These are phyloP conservation scores for Graphilbum sp. DNA, from an alignment of 2,329 filamentous ascomycete species.

Conservation along the genomic window DNA sequence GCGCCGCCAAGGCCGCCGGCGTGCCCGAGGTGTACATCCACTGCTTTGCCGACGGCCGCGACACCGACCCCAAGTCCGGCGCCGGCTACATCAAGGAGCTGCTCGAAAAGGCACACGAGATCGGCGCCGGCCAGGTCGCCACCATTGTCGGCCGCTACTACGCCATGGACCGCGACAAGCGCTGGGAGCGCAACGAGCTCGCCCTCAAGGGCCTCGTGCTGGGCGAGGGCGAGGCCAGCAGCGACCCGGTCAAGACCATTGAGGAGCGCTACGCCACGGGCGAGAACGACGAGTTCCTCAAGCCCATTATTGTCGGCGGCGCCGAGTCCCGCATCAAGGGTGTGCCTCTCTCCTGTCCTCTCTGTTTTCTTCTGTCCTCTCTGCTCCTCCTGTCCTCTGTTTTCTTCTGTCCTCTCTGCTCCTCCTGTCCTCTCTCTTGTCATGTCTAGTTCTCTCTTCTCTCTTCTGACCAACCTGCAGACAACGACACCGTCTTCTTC, in stretches of 20 bases:
- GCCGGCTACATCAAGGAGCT: slow-evolving; percentile 78
- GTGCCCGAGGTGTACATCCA: slow-evolving; percentile 93
- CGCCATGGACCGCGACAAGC: slow-evolving; percentile 98
- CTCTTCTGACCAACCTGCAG: slow-evolving; percentile 23
- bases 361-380: too few species aligned
- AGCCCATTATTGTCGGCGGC: slow-evolving; percentile 89
- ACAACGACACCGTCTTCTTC: slow-evolving; percentile 92
- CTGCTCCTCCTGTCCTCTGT: too few species aligned
- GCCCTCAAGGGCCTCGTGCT: slow-evolving; percentile 73
- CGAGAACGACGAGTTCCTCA: slow-evolving; percentile 95
- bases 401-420: too few species aligned
- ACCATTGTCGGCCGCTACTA: slow-evolving; percentile 94
- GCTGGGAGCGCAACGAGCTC: slow-evolving; percentile 88
- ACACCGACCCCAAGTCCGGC: slow-evolving; percentile 93
- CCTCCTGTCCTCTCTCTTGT: too few species aligned
- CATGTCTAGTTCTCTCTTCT: neutral
- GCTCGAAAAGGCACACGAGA: slow-evolving; percentile 63
- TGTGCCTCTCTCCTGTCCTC: slow-evolving; percentile 19
- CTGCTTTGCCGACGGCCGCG: slow-evolving; percentile 96
- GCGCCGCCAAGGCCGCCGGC: slow-evolving; percentile 74
- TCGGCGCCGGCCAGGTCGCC: slow-evolving; percentile 73
- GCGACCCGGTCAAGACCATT: slow-evolving; percentile 73
- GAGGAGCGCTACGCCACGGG: slow-evolving; percentile 74
- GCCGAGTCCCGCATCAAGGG: slow-evolving; percentile 73
- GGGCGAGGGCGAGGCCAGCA: slow-evolving; percentile 74